Conservation (phyloP, 345 rosid species). For the Gynandropsis gynandra region DNA sequence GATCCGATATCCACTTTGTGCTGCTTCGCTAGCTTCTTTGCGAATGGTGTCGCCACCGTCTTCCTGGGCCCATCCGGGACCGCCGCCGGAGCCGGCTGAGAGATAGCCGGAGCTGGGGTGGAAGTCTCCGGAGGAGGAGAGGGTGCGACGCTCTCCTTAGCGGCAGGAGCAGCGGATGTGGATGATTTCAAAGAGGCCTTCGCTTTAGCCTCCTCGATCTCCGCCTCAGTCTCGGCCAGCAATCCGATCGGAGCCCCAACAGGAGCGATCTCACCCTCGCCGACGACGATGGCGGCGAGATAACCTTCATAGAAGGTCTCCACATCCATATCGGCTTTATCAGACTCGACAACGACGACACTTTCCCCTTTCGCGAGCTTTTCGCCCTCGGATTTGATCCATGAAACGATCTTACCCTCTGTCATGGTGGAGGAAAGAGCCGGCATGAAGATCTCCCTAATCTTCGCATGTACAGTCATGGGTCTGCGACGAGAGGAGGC, state of each 20-base stretch:
- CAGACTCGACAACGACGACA: constrained; percentile 94
- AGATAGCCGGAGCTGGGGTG: constrained; percentile 37
- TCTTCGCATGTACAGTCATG: constrained; percentile 57
- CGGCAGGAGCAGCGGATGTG: constrained; percentile 29
- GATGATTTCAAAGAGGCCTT: constrained; percentile 48
- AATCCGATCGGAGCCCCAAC: constrained; percentile 85
- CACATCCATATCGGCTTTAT: constrained; percentile 97
- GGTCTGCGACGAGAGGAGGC: constrained; percentile 24
- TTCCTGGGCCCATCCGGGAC: constrained; percentile 48
- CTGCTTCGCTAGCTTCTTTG: constrained; percentile 87
- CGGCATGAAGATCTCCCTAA: constrained; percentile 97
- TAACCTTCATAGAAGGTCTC: constrained; percentile 92
- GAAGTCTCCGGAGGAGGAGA: constrained; percentile 48
- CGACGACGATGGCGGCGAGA: constrained; percentile 89
- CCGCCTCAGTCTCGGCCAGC: constrained; percentile 81
- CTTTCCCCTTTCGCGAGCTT: constrained; percentile 84
- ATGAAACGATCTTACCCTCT: constrained; percentile 95
- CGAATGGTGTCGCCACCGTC: constrained; percentile 64
- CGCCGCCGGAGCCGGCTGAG: constrained; percentile 28
- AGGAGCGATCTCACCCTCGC: constrained; percentile 85
- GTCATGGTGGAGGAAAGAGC: constrained; percentile 98
- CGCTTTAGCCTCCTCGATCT: constrained; percentile 76
- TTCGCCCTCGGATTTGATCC: constrained; percentile 94
- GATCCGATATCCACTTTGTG: constrained; percentile 70
- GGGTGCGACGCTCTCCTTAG: constrained; percentile 28